Percentiles rank a stretch among this genome's conserved stretches.
Conservation (phyloP, 108 stramenopile species). For the Tribonema minus region DNA sequence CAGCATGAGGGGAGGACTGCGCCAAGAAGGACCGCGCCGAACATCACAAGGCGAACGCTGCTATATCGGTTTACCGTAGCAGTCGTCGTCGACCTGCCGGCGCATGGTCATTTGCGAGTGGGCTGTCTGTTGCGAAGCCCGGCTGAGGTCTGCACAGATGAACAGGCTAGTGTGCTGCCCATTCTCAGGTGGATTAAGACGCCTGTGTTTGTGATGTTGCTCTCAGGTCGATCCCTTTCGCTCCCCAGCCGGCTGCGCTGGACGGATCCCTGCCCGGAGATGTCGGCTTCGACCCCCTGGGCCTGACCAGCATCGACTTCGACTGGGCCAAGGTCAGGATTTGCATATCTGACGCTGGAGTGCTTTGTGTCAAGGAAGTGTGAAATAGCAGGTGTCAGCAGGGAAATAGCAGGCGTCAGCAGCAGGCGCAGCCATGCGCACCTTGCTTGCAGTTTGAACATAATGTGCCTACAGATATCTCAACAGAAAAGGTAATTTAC, state of each 20-base stretch:
- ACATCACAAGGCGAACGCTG: no score
- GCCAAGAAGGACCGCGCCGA: no score
- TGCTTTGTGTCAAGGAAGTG: not conserved
- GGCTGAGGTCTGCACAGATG: not conserved
- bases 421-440: not conserved
- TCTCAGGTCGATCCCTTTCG: conserved; percentile 46
- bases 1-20: no score
- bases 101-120: not conserved
- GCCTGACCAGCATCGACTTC: conserved; percentile 41
- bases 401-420: not conserved
- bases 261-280: conserved; percentile 48
- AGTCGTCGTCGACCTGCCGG: not conserved
- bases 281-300: conserved; percentile 56
- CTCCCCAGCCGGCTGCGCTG: conserved; percentile 39
- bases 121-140: not conserved
- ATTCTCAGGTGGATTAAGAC: conserved; percentile 70
- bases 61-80: not conserved
- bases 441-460: not conserved
- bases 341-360: not conserved
- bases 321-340: conserved; percentile 48
- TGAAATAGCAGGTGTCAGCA: not conserved
- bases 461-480: no score
- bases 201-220: not conserved
- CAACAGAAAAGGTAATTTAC: no score
- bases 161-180: conserved; percentile 70